Evolutionary conservation across 2,329 filamentous ascomycete genomes (phyloP), one percentile per base, ranked within the genome.

Genomic region (Fusarium drepaniforme): DNA sequence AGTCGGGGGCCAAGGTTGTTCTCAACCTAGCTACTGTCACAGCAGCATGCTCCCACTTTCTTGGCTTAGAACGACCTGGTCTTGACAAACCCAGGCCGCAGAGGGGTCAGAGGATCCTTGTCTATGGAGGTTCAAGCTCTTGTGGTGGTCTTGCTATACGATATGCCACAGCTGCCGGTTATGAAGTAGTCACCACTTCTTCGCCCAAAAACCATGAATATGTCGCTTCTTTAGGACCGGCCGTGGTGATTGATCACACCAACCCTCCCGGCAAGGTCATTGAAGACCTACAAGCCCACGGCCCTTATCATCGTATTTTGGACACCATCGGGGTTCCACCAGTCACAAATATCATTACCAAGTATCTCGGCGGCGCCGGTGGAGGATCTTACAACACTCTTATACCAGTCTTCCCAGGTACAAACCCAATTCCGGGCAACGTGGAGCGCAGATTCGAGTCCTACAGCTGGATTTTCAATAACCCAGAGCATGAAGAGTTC

Each of bases 381-480:
- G 57, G 57, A 44, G 57, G 57, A n/a, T 25, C 25, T 21, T 60
- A 60, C 25, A 60, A 60, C 37, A 60, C 57, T 21, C 38, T 60
- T 3, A 60, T 60, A 8, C 57, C 57, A 3, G 57, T 60, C 0
- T 21, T 60, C 9, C 25, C 57, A 8, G 57, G 57, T 1, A 60
- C 57, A 44, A 42, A 60, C 12, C 37, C 23, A 16, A 60, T 60
- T 3, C 38, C 25, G 0, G 57, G 21, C 2, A 60, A 60, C 18
- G 57, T 60, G 15, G 57, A 44, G 13, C 57, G 57, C 23, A 42
- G 25, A 44, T 60, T 60, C 5, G 57, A 60, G 25, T 42, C 57
- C 3, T 60, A 60, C 2, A 18, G 37, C 4, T 60, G 57, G 57
- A 42, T 60, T 12, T 60, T 60, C 5, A 42, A 42, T 21, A 25